These are phyloP conservation scores for Mucor velutinosus DNA, from an alignment of 371 early-diverging fungal species.

Conservation along the genomic window DNA sequence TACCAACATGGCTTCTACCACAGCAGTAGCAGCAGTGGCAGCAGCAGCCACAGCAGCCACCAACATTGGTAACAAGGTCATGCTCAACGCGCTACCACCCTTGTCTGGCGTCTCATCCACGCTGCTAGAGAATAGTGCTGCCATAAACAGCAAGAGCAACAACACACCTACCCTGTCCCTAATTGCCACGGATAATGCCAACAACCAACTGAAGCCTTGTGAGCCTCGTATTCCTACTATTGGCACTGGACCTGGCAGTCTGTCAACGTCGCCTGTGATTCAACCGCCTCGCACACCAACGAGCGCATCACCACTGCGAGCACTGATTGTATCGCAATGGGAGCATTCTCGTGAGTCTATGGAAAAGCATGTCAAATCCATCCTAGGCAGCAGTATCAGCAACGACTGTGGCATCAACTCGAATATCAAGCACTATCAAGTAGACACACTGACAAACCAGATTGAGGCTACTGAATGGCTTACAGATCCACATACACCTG, in stretches of 20 bases:
- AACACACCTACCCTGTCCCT: neutral
- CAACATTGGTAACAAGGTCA: neutral
- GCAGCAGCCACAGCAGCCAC: conserved; percentile 2
- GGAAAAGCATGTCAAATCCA: conserved; percentile 42
- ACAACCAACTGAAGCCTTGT: neutral
- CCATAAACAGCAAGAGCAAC: neutral
- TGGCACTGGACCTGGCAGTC: conserved; percentile 11
- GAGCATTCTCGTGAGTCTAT: conserved; percentile 38
- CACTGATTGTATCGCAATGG: conserved; percentile 50
- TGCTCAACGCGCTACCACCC: neutral
- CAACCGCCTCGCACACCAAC: conserved; percentile 44
- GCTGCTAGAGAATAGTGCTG: neutral
- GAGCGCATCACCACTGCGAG: conserved; percentile 30
- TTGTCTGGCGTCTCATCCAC: neutral
- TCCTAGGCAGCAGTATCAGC: conserved; percentile 19
- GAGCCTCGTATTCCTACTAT: conserved; percentile 25
- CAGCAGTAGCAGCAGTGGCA: conserved; percentile 1
- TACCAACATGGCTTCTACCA: neutral
- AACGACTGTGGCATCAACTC: neutral
- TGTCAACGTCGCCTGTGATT: conserved; percentile 23
- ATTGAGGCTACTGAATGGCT: conserved; percentile 37
- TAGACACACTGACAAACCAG: conserved; percentile 35
- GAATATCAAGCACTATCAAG: conserved; percentile 5
- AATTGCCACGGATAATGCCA: neutral
- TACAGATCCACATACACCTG: conserved; percentile 28